Base-by-base conservation (phyloP, 805 yeast genomes). In the Candida vartiovaarae region DNA sequence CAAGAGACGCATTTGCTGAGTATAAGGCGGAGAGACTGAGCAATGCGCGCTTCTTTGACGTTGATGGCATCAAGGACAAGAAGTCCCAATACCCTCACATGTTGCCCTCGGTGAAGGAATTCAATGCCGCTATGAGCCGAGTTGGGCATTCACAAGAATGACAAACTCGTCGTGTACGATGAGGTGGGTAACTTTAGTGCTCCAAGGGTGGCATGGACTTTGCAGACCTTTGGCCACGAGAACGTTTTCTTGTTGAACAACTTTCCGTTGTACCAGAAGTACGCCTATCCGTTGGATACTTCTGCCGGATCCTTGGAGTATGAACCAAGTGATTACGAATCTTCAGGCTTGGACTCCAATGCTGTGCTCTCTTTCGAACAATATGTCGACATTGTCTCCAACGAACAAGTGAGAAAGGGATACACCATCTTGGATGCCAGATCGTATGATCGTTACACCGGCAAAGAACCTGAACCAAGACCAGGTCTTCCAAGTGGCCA, bases 121-220 rank as follows among this genome's bases (percentile, higher is more conserved):
- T 88, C 62, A 76, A 76, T 41, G 38, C 55, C 5, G 72, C 75
- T 1, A 68, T 81, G 53, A 63, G 74, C 8, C 56, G n/a, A 72
- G 11, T 61, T 87, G 46, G 93, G 93, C 1, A 57, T 86, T 28
- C 50, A 56, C 3, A 65, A 65, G 26, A 64, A 68, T 40, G 93
- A 90, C 51, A 65, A 69, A 10, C 59, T 93, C 34, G 82, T 93
- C 8, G 77, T 93, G 9, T 93, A 93, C 61, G 99, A 93, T 63
- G 80, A 80, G 51, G 73, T 75, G 39, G 95, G 95, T 2, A 80
- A 84, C 49, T 88, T 91, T 61, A 81, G 95, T 35, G 79, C 90
- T 2, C 96, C 97, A 33, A 74, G 99, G 52, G 95, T 85, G 15
- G 90, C 89, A 0, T 93, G 97, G 96, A 87, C 90, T 53, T 74